Conservation (phyloP, 331 rosid genomes). For the Malus hybrid region DNA sequence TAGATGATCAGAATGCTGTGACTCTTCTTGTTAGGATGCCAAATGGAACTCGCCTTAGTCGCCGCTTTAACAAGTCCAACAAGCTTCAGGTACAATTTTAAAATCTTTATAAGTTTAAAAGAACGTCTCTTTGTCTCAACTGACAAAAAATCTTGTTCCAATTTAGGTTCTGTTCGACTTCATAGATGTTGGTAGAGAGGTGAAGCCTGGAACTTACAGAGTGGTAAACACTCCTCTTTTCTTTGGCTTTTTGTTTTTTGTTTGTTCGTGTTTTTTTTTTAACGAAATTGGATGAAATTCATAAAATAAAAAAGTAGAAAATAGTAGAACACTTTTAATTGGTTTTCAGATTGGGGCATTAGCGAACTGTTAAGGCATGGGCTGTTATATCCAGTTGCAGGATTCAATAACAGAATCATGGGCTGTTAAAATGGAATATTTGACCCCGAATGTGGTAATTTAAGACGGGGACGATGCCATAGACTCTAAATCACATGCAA, state of each 20-base stretch:
- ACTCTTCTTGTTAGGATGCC: constrained; percentile 79
- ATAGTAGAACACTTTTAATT: no score
- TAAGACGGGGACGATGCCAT: no score
- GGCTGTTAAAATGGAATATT: no score
- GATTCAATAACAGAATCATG: no score
- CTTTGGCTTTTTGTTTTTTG: background rate
- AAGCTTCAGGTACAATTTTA: constrained; percentile 67
- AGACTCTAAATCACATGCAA: no score
- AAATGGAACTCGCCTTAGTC: constrained; percentile 58
- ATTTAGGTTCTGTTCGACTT: constrained; percentile 69
- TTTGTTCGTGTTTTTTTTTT: no score
- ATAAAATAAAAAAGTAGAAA: no score
- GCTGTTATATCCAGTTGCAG: no score
- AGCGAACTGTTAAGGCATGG: no score
- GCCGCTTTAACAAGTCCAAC: constrained; percentile 64
- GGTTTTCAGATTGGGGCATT: no score
- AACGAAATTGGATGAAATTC: no score
- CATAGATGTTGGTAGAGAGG: constrained; percentile 40
- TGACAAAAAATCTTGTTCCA: constrained; percentile 11
- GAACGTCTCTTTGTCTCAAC: constrained; percentile 14
- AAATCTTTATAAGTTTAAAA: background rate
- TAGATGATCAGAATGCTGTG: constrained; percentile 49
- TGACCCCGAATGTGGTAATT: no score
- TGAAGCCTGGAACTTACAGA: constrained; percentile 66
- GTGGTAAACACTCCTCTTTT: constrained; percentile 45